phyloP scores from a whole-genome alignment of 345 rosid species.

The Aethionema arabicum region DNA sequence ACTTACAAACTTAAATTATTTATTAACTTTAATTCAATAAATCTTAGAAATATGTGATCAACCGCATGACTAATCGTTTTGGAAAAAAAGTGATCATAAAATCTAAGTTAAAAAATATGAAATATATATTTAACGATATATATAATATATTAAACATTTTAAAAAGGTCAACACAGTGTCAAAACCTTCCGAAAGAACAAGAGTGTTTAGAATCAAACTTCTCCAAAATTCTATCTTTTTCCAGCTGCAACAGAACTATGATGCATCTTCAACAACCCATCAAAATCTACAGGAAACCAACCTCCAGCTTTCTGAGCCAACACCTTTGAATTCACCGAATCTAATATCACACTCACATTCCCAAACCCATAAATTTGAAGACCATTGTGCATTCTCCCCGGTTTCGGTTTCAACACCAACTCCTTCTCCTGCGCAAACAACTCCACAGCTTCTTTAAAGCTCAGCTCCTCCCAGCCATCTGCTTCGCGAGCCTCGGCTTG shows the following conservation, averaged over 20 bases:
- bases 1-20: too few relatives aligned
- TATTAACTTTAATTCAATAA: too few relatives aligned
- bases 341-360: conserved; percentile 66
- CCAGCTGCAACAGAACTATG: conserved; percentile 43
- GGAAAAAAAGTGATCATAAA: too few relatives aligned
- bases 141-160: too few relatives aligned
- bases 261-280: conserved; percentile 75
- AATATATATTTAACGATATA: too few relatives aligned
- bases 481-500: conserved; percentile 40
- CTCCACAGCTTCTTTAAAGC: conserved; percentile 82
- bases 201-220: too few relatives aligned
- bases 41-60: too few relatives aligned
- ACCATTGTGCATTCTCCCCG: conserved; percentile 75
- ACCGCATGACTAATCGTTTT: too few relatives aligned
- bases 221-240: conserved; percentile 41
- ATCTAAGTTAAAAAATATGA: too few relatives aligned
- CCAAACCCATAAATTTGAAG: conserved; percentile 89
- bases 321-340: conserved; percentile 62
- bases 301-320: conserved; percentile 68
- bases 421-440: conserved; percentile 79
- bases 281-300: conserved; percentile 74
- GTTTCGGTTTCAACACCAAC: conserved; percentile 72
- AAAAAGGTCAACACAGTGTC: too few relatives aligned
- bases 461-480: conserved; percentile 52
- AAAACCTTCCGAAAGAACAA: too few relatives aligned